Conservation (phyloP, 179 eudicot species). For the Drosera spatulata region DNA sequence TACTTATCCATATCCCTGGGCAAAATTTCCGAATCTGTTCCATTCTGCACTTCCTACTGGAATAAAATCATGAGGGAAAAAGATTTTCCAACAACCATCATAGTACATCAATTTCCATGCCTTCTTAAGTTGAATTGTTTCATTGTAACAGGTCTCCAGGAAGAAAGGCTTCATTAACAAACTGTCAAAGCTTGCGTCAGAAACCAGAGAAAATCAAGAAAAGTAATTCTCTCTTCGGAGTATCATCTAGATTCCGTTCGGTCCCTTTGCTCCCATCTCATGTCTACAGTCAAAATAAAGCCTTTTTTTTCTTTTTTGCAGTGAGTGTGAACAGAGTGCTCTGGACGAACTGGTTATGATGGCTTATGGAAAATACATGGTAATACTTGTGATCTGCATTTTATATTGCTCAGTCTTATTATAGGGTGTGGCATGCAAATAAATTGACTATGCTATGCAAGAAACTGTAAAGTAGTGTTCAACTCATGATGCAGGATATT, state of each 20-base stretch:
- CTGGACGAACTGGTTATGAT: constrained; percentile 47
- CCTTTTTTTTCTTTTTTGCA: constrained; percentile 10
- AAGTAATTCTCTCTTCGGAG: constrained; percentile 26
- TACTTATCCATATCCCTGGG: constrained; percentile 9
- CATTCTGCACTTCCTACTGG: background rate
- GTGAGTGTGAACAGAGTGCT: constrained; percentile 46
- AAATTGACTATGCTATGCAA: too few relatives aligned
- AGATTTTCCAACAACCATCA: too few relatives aligned
- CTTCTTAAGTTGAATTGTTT: background rate
- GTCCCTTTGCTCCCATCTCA: constrained; percentile 1
- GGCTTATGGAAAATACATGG: constrained; percentile 68
- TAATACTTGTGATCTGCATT: constrained; percentile 10
- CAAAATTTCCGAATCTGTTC: background rate
- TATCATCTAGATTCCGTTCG: constrained; percentile 1
- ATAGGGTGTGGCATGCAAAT: background rate
- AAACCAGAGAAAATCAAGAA: constrained; percentile 42
- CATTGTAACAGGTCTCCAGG: constrained; percentile 27
- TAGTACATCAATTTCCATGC: background rate
- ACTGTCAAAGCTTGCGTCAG: constrained; percentile 28
- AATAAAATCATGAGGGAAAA: too few relatives aligned
- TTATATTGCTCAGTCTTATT: background rate
- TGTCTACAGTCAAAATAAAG: constrained; percentile 4
- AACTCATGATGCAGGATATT: too few relatives aligned
- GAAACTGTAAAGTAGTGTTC: too few relatives aligned
- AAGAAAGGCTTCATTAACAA: constrained; percentile 31